Base-by-base conservation (phyloP, 1,284 basidiomycete species). In the Neonothopanus nambi region DNA sequence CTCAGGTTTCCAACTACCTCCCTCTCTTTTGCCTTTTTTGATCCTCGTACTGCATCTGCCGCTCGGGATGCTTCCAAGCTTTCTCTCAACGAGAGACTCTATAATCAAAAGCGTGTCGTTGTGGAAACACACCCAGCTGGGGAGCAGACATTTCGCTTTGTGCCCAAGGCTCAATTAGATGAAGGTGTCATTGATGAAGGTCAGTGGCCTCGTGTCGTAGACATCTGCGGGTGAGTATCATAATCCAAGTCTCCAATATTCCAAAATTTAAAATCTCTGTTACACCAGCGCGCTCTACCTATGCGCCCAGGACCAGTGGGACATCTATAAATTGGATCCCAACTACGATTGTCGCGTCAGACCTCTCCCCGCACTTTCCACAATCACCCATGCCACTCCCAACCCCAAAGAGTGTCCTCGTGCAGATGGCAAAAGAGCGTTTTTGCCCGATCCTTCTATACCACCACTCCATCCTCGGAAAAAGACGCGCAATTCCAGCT, bases 311-410 rank as follows among this genome's bases (percentile, higher is more conserved):
- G 87, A 90, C 37, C 87, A 90, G 65, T 91, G 89, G 89, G 89
- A 91, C 56, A 82, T 90, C 35, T 85, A 90, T 70, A 91, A 90
- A 65, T 76, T 91, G 12, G 89, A 91, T 61, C 80, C 83, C 1
- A 66, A 68, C 17, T 91, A 89, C 60, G 76, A 81, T 26, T 91
- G 89, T 61, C 67, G 71, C 54, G 80, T 89, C 5, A 77, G 71
- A 6, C 63, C 66, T 20, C 66, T 69, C 37, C 80, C 81, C 6
- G 67, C 72, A 9, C 66, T 76, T 17, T 66, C 76, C 6, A 67
- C 68, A 3, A 77, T 84, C 37, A 70, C 68, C 12, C 66, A 63
- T 58, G 61, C 65, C 56, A 13, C 57, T 49, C 51, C 39, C 51
- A 56, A 55, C 11, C 26, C 57, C 48, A 51, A 56, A 57, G 58